Evolutionary conservation across 2,329 filamentous ascomycete species (phyloP).

Genomic region (Pezicula rhizophila): DNA sequence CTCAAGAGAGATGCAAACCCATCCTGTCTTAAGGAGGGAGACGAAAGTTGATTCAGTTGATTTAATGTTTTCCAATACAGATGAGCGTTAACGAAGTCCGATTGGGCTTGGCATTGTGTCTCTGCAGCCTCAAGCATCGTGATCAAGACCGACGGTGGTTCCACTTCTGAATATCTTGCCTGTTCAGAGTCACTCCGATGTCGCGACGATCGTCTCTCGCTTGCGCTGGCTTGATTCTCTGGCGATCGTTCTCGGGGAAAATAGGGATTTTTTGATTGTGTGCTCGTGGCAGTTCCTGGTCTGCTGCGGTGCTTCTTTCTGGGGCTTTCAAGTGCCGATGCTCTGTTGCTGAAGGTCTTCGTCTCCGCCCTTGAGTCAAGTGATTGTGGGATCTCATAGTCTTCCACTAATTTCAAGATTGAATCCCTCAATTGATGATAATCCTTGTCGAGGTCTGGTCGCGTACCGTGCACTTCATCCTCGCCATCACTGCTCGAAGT

Average conservation of each 20-base stretch:
- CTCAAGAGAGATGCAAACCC: slow-evolving; percentile 67
- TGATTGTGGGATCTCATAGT: slow-evolving; percentile 72
- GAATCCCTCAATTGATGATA: slow-evolving; percentile 77
- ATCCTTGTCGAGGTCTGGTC: slow-evolving; percentile 66
- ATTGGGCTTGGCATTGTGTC: slow-evolving; percentile 68
- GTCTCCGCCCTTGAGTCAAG: slow-evolving; percentile 52
- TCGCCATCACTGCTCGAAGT: slow-evolving; percentile 55
- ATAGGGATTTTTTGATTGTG: slow-evolving; percentile 54
- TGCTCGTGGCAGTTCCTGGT: slow-evolving; percentile 40
- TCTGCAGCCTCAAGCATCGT: slow-evolving; percentile 73
- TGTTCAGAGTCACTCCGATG: slow-evolving; percentile 19
- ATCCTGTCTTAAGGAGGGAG: slow-evolving; percentile 56
- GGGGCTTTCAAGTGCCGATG: slow-evolving; percentile 40
- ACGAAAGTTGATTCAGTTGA: slow-evolving; percentile 59
- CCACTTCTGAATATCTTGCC: slow-evolving; percentile 34
- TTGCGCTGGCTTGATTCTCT: slow-evolving; percentile 9
- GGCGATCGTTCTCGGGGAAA: slow-evolving; percentile 25
- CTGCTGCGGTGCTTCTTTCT: slow-evolving; percentile 55
- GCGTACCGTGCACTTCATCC: slow-evolving; percentile 48
- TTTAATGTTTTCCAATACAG: slow-evolving; percentile 80
- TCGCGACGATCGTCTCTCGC: slow-evolving; percentile 11
- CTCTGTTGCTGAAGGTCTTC: slow-evolving; percentile 66
- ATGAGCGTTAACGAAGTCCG: slow-evolving; percentile 78
- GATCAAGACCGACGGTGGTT: slow-evolving; percentile 49
- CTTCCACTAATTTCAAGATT: slow-evolving; percentile 73